phyloP scores from a whole-genome alignment of 139 green algal species.

The Trebouxia sp. region DNA sequence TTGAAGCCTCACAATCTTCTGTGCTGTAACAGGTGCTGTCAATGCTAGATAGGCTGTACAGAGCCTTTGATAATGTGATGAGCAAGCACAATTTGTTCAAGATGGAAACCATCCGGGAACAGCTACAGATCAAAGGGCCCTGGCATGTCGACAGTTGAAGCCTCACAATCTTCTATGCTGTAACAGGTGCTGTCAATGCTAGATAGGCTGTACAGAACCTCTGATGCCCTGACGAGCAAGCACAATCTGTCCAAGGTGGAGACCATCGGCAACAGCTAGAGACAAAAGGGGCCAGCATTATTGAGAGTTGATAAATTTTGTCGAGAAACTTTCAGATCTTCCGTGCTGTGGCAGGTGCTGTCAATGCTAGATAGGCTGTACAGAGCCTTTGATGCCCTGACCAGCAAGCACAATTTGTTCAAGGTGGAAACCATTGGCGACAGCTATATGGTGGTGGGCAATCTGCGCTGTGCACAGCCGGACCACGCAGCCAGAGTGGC shows the following conservation, averaged over 20 bases:
- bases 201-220: too few relatives aligned
- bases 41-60: too few relatives aligned
- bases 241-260: too few relatives aligned
- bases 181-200: too few relatives aligned
- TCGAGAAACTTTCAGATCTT: not conserved
- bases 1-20: not conserved
- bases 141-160: not conserved
- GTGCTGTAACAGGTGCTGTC: too few relatives aligned
- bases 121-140: not conserved
- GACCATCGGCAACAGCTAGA: not conserved
- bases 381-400: conserved; percentile 19
- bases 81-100: too few relatives aligned
- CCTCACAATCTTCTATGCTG: not conserved
- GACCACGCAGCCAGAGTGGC: conserved; percentile 35
- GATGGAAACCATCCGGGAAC: too few relatives aligned
- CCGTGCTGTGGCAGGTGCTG: conserved; percentile 1
- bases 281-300: not conserved
- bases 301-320: not conserved
- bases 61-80: too few relatives aligned
- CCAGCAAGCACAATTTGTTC: conserved; percentile 26
- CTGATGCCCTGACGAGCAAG: too few relatives aligned
- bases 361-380: conserved; percentile 30
- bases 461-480: conserved; percentile 28
- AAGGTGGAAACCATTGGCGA: conserved; percentile 37
- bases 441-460: conserved; percentile 36